Conservation (phyloP, 1,139 yeast genomes). For the Protomyces inouyei region DNA sequence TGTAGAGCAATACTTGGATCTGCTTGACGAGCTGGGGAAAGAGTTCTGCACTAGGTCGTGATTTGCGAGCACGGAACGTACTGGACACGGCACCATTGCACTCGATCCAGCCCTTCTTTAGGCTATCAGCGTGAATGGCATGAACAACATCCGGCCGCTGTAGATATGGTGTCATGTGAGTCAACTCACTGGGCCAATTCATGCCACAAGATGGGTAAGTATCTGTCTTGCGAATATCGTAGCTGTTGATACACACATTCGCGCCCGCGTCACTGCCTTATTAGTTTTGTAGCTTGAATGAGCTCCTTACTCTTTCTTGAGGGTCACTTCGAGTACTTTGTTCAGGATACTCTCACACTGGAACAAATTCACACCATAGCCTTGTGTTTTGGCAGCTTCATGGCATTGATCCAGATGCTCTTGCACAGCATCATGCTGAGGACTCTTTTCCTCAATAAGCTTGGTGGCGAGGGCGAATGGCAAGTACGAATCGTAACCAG, state of each 20-base stretch:
- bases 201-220: slow-evolving; percentile 81
- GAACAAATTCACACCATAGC: slow-evolving; percentile 34
- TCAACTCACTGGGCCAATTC: slow-evolving; percentile 86
- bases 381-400: slow-evolving; percentile 37
- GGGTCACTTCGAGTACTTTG: slow-evolving; percentile 32
- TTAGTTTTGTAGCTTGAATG: slow-evolving; percentile 27
- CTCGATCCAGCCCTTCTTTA: slow-evolving; percentile 60
- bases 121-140: slow-evolving; percentile 45
- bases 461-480: slow-evolving; percentile 65
- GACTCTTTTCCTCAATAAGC: slow-evolving; percentile 44
- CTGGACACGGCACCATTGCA: slow-evolving; percentile 60
- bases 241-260: slow-evolving; percentile 69
- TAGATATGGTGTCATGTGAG: slow-evolving; percentile 57
- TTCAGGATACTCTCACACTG: slow-evolving; percentile 38
- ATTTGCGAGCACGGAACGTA: slow-evolving; percentile 49
- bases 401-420: slow-evolving; percentile 37
- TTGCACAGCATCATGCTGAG: slow-evolving; percentile 38
- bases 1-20: slow-evolving; percentile 65
- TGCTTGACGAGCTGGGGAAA: slow-evolving; percentile 60
- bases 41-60: slow-evolving; percentile 59
- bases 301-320: slow-evolving; percentile 25
- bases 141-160: slow-evolving; percentile 51
- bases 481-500: slow-evolving; percentile 74
- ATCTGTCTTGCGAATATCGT: slow-evolving; percentile 69
- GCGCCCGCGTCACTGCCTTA: slow-evolving; percentile 35